Evolutionary conservation across 1,139 yeast genomes (phyloP), one percentile per base, ranked within the genome.

Genomic region (Scheffersomyces insectosa): DNA sequence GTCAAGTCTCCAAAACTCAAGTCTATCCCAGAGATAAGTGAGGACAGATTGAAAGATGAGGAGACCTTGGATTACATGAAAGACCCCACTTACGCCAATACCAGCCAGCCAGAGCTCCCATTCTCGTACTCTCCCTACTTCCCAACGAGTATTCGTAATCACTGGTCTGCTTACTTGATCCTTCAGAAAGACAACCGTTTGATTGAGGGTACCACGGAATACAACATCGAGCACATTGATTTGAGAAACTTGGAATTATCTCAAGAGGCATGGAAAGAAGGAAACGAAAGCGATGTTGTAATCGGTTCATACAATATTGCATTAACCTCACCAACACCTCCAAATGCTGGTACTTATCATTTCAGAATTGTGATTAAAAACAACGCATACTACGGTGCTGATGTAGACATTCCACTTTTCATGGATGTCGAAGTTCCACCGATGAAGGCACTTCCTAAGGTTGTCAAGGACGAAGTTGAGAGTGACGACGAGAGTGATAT

Each of bases 151-250:
- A 62, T 78, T 38, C 73, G 75, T 51, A 75, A 73, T 48, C 68
- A 69, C 25, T 91, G 96, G 93, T 70, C 79, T 40, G 91, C 85
- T 23, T 75, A 84, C 44, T 65, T 91, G 43, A 70, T 82, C 33
- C 70, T 77, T 38, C 96, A 88, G 63, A 82, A 82, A 52, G 97
- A 91, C 62, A 82, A 81, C 48, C 88, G 85, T 62, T 70, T 91
- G 39, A 78, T 85, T 27, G 97, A 91, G 48, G 70, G 68, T 23
- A 57, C 66, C 53, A 72, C 79, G 12, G 89, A 90, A 4, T 72
- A 75, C 30, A 68, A 67, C 35, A 59, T 89, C 47, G 77, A 78
- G 36, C 77, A 79, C 45, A 68, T 76, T 29, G 83, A 81, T 49
- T 66, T 82, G 46, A 66, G 75, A 35, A 86, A 87, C 63, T 68